Percentiles rank a stretch among this genome's conserved stretches.
phyloP scores from a whole-genome alignment of 2,329 filamentous ascomycete species.

The Scopulariopsis brevicaulis region DNA sequence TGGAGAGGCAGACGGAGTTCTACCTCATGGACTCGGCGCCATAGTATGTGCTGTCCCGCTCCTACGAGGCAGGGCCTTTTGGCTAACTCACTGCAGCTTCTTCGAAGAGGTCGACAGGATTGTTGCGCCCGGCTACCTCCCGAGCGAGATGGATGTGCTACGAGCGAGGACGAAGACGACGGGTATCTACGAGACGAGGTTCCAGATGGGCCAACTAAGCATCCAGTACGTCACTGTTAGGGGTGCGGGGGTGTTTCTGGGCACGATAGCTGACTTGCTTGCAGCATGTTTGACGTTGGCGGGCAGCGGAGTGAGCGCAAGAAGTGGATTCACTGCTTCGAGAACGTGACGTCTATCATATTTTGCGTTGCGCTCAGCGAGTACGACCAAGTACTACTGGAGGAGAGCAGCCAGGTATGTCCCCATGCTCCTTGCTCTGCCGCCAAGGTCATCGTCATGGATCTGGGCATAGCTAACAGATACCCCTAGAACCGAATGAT shows the following conservation, averaged over 20 bases:
- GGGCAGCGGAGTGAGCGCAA: constrained; percentile 95
- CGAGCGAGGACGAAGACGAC: constrained; percentile 96
- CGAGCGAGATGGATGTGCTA: constrained; percentile 88
- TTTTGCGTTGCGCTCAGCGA: constrained; percentile 97
- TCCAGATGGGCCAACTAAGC: constrained; percentile 96
- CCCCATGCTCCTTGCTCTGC: neutral
- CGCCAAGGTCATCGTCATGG: neutral
- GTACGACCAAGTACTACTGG: constrained; percentile 92
- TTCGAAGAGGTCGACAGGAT: constrained; percentile 89
- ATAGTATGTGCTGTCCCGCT: constrained; percentile 57
- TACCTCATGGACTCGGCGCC: constrained; percentile 98
- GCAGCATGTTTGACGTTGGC: constrained; percentile 97
- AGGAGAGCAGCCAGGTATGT: constrained; percentile 90
- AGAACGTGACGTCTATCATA: constrained; percentile 98
- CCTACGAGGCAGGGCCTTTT: neutral
- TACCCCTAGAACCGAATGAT: constrained; percentile 85
- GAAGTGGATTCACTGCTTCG: constrained; percentile 99
- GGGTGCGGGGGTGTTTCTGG: neutral
- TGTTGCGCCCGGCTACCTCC: constrained; percentile 73
- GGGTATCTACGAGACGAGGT: constrained; percentile 96
- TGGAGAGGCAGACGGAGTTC: constrained; percentile 95
- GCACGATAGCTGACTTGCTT: neutral
- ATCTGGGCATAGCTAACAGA: neutral
- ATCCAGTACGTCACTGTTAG: constrained; percentile 66
- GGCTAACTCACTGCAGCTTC: constrained; percentile 49